Evolutionary conservation across 2,329 filamentous ascomycete genomes (phyloP).

Genomic region (Scedosporium boydii): DNA sequence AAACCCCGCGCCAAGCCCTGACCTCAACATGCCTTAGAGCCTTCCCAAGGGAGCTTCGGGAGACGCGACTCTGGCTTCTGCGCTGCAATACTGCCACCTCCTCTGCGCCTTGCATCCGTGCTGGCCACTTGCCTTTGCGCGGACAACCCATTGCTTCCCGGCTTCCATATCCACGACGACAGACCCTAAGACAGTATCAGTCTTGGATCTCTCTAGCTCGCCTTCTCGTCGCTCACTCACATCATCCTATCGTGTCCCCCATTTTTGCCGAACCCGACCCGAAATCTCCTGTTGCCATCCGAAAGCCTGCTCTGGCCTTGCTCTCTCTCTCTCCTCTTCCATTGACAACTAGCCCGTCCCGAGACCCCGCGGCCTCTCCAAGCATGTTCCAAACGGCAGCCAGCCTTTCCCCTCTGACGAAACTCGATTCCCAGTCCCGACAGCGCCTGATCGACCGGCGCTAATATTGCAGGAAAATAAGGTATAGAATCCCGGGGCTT

Average conservation of each 20-base stretch:
- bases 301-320: not conserved
- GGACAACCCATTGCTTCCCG: too few species aligned
- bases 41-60: too few species aligned
- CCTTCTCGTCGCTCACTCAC: not conserved
- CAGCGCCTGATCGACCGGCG: not conserved
- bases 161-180: too few species aligned
- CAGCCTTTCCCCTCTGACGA: not conserved
- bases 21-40: too few species aligned
- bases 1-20: too few species aligned
- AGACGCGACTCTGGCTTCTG: too few species aligned
- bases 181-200: too few species aligned
- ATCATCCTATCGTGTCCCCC: not conserved
- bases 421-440: not conserved
- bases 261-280: not conserved
- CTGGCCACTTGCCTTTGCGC: too few species aligned
- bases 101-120: too few species aligned
- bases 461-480: not conserved
- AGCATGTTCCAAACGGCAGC: not conserved
- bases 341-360: not conserved
- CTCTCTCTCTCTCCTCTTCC: not conserved
- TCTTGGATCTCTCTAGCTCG: too few species aligned
- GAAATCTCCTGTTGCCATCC: not conserved
- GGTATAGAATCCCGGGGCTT: not conserved
- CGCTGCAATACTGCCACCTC: too few species aligned
- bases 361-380: too few species aligned